Conservation (phyloP, 805 yeast genomes). For the Kuraishia piskuri region DNA sequence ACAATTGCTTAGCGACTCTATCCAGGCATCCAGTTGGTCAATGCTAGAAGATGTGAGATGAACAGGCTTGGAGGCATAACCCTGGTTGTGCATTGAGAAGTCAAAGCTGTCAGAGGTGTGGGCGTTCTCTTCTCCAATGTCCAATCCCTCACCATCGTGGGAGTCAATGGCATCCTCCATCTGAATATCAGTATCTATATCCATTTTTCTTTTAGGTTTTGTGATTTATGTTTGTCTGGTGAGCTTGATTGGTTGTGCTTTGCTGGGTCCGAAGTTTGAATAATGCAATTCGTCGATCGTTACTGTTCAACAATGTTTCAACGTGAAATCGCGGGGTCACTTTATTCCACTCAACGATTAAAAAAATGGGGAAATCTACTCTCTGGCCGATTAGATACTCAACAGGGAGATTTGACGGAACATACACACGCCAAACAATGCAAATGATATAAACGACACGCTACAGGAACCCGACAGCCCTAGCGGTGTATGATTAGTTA, state of each 20-base stretch:
- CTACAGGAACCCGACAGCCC: neutral
- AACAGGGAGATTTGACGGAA: no score
- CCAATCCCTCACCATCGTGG: conserved; percentile 16
- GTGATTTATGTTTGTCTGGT: neutral
- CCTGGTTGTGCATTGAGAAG: conserved; percentile 23
- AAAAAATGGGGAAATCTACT: no score
- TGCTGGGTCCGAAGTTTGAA: no score
- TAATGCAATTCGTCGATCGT: no score
- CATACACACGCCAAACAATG: neutral
- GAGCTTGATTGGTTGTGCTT: no score
- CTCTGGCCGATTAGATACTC: no score
- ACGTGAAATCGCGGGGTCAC: no score
- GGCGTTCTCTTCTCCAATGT: conserved; percentile 20
- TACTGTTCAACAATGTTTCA: no score
- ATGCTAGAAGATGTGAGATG: conserved; percentile 33
- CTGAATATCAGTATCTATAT: conserved; percentile 71
- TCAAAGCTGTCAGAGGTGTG: conserved; percentile 12
- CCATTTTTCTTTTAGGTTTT: no score
- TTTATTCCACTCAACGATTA: no score
- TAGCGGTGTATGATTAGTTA: neutral
- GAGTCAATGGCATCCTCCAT: conserved; percentile 67
- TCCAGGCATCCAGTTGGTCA: conserved; percentile 80
- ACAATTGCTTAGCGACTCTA: conserved; percentile 68
- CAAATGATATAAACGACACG: neutral
- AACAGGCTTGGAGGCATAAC: conserved; percentile 14